Base-by-base conservation (phyloP, 2,329 filamentous ascomycete species). In the Trichoderma sp. region DNA sequence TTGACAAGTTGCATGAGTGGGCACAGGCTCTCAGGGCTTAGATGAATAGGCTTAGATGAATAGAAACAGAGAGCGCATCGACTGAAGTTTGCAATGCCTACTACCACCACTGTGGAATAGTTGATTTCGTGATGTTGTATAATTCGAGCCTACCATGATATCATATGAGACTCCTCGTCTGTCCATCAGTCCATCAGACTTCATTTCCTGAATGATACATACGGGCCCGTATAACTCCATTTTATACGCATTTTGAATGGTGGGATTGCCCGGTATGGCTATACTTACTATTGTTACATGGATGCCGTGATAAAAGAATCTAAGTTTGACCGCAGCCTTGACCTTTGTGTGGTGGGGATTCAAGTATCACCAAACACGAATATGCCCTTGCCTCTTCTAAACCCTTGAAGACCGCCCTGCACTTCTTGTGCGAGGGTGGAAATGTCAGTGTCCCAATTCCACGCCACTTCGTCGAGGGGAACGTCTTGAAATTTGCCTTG, bases 1-100 rank as follows among this genome's bases (percentile, higher is more conserved):
- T 99, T 84, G 96, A 99, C 84, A 91, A 94, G 76, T 85, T 98
- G 76, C 96, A 99, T 83, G 94, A 95, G 76, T 90, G 97, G 83
- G 93, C 97, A 73, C 96, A 99, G 84, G 92, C 93, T 68, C 95
- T 95, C 85, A 88, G 93, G 80, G 91, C 91, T n/a, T 93, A 84
- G 62, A 15, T 11, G 17, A 47, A 50, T 15, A 53, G 15, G 91
- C 91, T n/a, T 93, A 83, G 62, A 15, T 15, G 17, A 30, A 50
- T 15, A 53, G 20, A 13, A 30, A 30, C 9, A 26, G 2, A 8
- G 6, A 15, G n/a, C 15, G n/a, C n/a, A 20, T 15, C 36, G 53
- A 55, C 50, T 26, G 20, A 34, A 39, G 32, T 62, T 23, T 23
- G 11, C 28, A 26, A 20, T 23, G 36, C 13, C 11, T 39, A 39